Conservation (phyloP, 768 basidiomycete genomes). For the Chlorophyllum brunneum region DNA sequence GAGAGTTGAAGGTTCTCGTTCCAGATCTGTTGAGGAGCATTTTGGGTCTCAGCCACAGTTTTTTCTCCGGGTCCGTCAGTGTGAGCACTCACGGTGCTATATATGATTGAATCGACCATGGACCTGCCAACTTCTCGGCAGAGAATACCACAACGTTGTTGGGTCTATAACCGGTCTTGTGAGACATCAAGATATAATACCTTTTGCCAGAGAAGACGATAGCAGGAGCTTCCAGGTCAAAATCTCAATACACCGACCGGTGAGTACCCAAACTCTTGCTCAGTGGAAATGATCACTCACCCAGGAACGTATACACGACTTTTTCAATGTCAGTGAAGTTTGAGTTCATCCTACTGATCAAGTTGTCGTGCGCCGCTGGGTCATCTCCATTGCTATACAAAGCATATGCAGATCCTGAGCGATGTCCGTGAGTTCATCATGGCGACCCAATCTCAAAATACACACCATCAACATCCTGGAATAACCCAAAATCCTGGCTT, state of each 20-base stretch:
- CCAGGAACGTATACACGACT: slow-evolving; percentile 1
- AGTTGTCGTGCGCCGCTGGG: slow-evolving; percentile 5
- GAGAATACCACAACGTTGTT: slow-evolving; percentile 10
- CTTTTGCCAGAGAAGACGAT: slow-evolving; percentile 4
- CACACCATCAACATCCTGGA: slow-evolving; percentile 5
- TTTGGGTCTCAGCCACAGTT: no score
- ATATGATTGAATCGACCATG: slow-evolving; percentile 6
- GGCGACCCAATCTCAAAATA: not conserved
- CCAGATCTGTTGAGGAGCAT: slow-evolving; percentile 3
- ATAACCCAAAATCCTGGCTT: slow-evolving; percentile 8
- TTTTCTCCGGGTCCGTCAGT: no score
- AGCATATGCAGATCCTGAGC: slow-evolving; percentile 3
- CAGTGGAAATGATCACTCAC: not conserved
- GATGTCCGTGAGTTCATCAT: not conserved
- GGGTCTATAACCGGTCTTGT: slow-evolving; percentile 6
- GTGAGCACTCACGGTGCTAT: slow-evolving; percentile 1
- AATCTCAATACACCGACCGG: not conserved
- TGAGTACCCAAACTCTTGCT: not conserved
- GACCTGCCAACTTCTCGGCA: slow-evolving; percentile 5
- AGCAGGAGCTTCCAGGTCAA: slow-evolving; percentile 5
- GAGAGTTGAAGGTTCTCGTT: slow-evolving; percentile 3
- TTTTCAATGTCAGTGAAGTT: slow-evolving; percentile 4
- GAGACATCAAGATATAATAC: slow-evolving; percentile 7
- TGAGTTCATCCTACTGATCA: slow-evolving; percentile 3
- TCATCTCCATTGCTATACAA: slow-evolving; percentile 8